Evolutionary conservation across 2,329 filamentous ascomycete genomes (phyloP).

Genomic region (Canariomyces notabilis): DNA sequence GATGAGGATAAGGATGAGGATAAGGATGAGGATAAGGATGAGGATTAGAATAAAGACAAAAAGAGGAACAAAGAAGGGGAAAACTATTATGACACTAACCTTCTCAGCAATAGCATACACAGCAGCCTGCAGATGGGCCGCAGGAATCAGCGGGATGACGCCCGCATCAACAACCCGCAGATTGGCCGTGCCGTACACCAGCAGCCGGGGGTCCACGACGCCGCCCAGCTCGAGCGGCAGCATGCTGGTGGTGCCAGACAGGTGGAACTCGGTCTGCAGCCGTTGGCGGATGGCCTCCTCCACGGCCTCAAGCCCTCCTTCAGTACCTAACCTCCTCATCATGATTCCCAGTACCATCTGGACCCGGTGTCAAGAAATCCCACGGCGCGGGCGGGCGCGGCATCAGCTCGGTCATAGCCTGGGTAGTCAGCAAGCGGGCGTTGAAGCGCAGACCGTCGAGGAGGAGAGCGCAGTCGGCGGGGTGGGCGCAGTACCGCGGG

Average conservation of each 20-base stretch:
- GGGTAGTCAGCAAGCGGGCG: conserved; percentile 30
- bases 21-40: no score
- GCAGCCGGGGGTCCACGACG: conserved; percentile 12
- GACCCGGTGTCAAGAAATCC: no score
- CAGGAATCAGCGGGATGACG: conserved; percentile 17
- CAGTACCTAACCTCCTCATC: neutral
- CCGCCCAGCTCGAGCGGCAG: conserved; percentile 18
- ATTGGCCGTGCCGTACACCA: conserved; percentile 17
- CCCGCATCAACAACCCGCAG: conserved; percentile 19
- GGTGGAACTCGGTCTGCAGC: conserved; percentile 25
- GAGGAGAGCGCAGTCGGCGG: conserved; percentile 42
- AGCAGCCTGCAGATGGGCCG: conserved; percentile 14
- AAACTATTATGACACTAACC: conserved; percentile 14
- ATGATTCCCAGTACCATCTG: conserved; percentile 25
- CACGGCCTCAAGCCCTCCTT: conserved; percentile 35
- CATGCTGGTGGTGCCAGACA: conserved; percentile 21
- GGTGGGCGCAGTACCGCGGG: conserved; percentile 45
- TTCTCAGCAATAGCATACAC: conserved; percentile 21
- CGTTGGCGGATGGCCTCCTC: conserved; percentile 26
- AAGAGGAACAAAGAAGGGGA: no score
- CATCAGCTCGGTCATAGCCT: conserved; percentile 20
- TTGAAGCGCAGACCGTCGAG: conserved; percentile 42
- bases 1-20: no score
- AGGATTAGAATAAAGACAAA: no score
- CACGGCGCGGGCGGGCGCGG: conserved; percentile 36